Percentiles rank a stretch among this genome's conserved stretches.
phyloP scores from a whole-genome alignment of 495 filamentous ascomycete genomes.

The Xylaria flabelliformis region DNA sequence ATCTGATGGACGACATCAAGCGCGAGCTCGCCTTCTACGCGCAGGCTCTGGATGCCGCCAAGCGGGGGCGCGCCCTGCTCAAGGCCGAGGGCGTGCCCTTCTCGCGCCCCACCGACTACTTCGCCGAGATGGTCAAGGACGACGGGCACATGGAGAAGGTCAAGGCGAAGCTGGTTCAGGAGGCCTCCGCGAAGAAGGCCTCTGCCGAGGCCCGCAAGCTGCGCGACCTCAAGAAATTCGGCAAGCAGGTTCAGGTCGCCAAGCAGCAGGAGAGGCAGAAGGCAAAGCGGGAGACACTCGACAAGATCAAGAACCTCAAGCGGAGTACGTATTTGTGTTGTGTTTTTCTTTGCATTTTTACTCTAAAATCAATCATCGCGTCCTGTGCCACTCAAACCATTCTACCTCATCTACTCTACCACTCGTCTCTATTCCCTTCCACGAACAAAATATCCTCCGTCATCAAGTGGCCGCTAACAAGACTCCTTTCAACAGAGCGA shows the following conservation, averaged over 20 bases:
- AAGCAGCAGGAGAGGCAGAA: slow-evolving; percentile 92
- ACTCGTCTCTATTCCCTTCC: not conserved
- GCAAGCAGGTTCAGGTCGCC: slow-evolving; percentile 96
- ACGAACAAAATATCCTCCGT: not conserved
- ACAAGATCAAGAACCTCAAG: slow-evolving; percentile 93
- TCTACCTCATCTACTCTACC: not conserved
- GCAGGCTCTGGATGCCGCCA: slow-evolving; percentile 81
- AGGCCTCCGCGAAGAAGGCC: slow-evolving; percentile 91
- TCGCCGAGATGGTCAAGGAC: slow-evolving; percentile 97
- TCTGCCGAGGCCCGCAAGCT: slow-evolving; percentile 87
- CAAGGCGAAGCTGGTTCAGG: slow-evolving; percentile 90
- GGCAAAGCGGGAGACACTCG: slow-evolving; percentile 86
- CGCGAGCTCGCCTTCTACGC: slow-evolving; percentile 95
- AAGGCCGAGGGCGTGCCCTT: slow-evolving; percentile 85
- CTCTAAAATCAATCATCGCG: slow-evolving; percentile 18
- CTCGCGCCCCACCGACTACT: slow-evolving; percentile 89
- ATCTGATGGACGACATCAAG: slow-evolving; percentile 84
- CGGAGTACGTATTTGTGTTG: slow-evolving; percentile 68
- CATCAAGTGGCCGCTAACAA: slow-evolving; percentile 14
- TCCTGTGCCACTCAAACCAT: not conserved
- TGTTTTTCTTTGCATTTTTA: slow-evolving; percentile 8
- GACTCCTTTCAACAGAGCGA: slow-evolving; percentile 67
- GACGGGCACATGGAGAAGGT: slow-evolving; percentile 98
- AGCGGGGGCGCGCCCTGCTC: slow-evolving; percentile 70
- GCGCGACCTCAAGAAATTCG: slow-evolving; percentile 97